Evolutionary conservation across 768 basidiomycete species (phyloP).

Genomic region (Coprinellus micaceus): DNA sequence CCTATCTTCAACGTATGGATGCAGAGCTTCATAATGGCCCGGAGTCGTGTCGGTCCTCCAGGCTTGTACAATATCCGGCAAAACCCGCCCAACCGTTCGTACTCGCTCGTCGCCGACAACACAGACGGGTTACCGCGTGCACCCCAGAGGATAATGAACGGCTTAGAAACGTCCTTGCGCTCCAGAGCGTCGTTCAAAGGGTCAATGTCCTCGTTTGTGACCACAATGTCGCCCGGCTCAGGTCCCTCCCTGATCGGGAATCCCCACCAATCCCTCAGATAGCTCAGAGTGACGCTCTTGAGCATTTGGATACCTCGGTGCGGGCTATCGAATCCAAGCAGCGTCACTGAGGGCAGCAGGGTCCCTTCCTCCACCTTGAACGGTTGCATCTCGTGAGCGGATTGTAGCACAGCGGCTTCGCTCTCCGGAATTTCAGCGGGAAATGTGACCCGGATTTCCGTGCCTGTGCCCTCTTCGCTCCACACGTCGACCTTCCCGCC

Average conservation of each 20-base stretch:
- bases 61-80: constrained; percentile 90
- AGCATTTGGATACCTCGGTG: constrained; percentile 69
- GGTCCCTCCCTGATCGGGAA: constrained; percentile 44
- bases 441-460: constrained; percentile 87
- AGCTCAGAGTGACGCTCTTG: constrained; percentile 56
- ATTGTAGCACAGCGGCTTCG: constrained; percentile 15
- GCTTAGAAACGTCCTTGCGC: constrained; percentile 51
- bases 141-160: constrained; percentile 75
- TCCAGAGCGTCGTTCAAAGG: constrained; percentile 56
- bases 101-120: constrained; percentile 61
- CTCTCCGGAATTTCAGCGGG: constrained; percentile 60
- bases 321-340: constrained; percentile 66
- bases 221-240: constrained; percentile 64
- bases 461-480: constrained; percentile 87
- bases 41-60: constrained; percentile 74
- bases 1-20: constrained; percentile 54
- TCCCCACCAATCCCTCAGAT: constrained; percentile 75
- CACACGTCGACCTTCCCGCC: constrained; percentile 91
- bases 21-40: constrained; percentile 60
- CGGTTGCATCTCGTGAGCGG: constrained; percentile 40
- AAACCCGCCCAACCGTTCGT: constrained; percentile 80
- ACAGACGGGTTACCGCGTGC: constrained; percentile 61
- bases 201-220: constrained; percentile 75
- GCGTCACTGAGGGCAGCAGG: constrained; percentile 51
- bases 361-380: constrained; percentile 40